A percentile compares a stretch with the other conserved stretches of the same genome.
phyloP scores from a whole-genome alignment of 2,329 filamentous ascomycete species.

The Talaromyces islandicus region DNA sequence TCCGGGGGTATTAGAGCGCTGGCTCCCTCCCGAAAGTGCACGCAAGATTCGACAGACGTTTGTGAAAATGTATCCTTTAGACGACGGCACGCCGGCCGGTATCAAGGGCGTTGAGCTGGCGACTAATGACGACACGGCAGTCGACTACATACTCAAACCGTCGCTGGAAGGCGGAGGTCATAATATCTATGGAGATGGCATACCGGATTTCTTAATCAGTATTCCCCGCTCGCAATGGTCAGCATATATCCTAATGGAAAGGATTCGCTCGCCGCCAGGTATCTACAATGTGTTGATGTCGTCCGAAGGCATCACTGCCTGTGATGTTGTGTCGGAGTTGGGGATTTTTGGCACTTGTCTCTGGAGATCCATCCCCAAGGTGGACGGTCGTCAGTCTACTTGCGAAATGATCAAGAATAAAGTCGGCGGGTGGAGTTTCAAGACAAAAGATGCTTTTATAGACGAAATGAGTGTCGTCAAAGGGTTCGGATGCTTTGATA shows the following conservation, averaged over 20 bases:
- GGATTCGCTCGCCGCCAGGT: conserved; percentile 27
- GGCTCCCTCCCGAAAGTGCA: conserved; percentile 23
- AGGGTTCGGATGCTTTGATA: conserved; percentile 43
- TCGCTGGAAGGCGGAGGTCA: conserved; percentile 38
- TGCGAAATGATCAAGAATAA: conserved; percentile 29
- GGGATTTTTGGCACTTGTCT: conserved; percentile 38
- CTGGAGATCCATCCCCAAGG: conserved; percentile 23
- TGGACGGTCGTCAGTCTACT: not conserved
- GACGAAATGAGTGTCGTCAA: conserved; percentile 46
- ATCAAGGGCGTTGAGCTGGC: conserved; percentile 20
- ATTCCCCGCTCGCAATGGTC: conserved; percentile 19
- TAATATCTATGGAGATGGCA: conserved; percentile 36
- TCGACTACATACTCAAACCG: conserved; percentile 37
- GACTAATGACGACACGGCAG: conserved; percentile 15
- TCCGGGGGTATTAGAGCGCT: conserved; percentile 28
- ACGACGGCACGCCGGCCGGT: conserved; percentile 22
- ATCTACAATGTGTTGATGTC: conserved; percentile 27
- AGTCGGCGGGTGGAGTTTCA: conserved; percentile 38
- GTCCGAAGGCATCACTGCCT: conserved; percentile 23
- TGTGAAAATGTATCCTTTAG: conserved; percentile 31
- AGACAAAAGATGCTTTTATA: conserved; percentile 35
- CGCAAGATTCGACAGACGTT: conserved; percentile 29
- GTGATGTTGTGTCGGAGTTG: conserved; percentile 38
- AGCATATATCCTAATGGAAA: conserved; percentile 36
- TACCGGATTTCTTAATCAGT: conserved; percentile 27